phyloP scores from a whole-genome alignment of 2,329 filamentous ascomycete species.

The Alternaria incomplexa region DNA sequence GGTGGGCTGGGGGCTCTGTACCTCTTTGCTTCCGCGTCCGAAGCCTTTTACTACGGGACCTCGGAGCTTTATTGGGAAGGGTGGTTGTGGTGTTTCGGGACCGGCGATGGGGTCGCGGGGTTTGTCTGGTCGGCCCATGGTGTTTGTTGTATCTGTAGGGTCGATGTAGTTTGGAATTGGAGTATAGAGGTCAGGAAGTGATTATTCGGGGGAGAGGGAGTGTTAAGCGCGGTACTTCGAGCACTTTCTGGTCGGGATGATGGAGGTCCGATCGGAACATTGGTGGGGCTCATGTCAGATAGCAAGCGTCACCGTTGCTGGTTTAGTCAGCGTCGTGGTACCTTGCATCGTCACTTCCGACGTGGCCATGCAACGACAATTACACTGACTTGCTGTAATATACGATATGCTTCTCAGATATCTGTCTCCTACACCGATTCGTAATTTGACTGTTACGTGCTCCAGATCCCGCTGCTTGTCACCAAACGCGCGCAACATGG shows the following conservation, averaged over 20 bases:
- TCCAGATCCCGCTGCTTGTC: no score
- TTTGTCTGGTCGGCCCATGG: slow-evolving; percentile 35
- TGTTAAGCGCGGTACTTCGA: slow-evolving; percentile 5
- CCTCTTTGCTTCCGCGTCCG: slow-evolving; percentile 90
- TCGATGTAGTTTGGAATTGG: no score
- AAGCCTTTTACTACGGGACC: slow-evolving; percentile 92
- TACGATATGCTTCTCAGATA: not conserved
- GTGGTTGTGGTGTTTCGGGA: slow-evolving; percentile 70
- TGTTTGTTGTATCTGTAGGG: not conserved
- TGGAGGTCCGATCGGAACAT: slow-evolving; percentile 17
- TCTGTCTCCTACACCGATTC: not conserved
- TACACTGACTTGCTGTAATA: not conserved
- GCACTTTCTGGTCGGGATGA: slow-evolving; percentile 19
- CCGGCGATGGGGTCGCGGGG: slow-evolving; percentile 66
- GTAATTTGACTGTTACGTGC: not conserved
- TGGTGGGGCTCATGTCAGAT: slow-evolving; percentile 15
- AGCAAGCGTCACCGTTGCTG: slow-evolving; percentile 1
- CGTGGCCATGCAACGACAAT: not conserved
- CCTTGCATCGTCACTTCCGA: not conserved
- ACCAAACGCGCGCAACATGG: no score
- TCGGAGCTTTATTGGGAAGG: slow-evolving; percentile 83
- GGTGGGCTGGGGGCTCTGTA: slow-evolving; percentile 44
- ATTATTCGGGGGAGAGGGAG: not conserved
- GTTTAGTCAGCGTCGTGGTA: slow-evolving; percentile 15
- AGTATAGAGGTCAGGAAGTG: not conserved